Evolutionary conservation across 495 filamentous ascomycete genomes (phyloP), one percentile per base, ranked within the genome.

Genomic region (Penicillium salamii): DNA sequence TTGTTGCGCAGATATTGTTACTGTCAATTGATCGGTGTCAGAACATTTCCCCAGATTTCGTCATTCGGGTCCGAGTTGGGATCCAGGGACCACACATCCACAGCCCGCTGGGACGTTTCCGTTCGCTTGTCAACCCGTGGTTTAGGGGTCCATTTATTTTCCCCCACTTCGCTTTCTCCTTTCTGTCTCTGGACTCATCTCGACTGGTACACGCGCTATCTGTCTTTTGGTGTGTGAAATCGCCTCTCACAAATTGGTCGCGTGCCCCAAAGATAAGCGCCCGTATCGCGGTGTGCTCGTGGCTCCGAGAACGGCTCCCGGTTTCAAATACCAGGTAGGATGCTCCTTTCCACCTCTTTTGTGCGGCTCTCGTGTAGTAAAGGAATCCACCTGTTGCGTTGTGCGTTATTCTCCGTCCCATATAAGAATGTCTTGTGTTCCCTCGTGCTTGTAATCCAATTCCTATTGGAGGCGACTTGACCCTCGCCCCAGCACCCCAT

Each of bases 251-350:
- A 57, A 41, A 40, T n/a, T 54, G 51, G 46, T 50, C 47, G 42
- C 45, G 50, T 54, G 47, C 40, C 29, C 18, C 8, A 12, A 14
- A 37, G 24, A 29, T 29, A 39, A 36, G 34, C 34, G 23, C 23
- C 39, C 19, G 24, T 36, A 32, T 47, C 41, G 46, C 47, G 26
- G 32, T 36, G 35, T 45, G 9, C 47, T 11, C 50, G 53, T 44
- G 46, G 42, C 44, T 38, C 58, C 50, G 66, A 65, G 45, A 57
- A 59, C 39, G 45, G 50, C 47, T 44, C 29, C 35, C 46, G 52
- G 14, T 57, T 54, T 34, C 45, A n/a, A n/a, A 37, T 59, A 53
- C 54, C 62, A 68, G 70, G 70, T 73, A 69, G 65, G 70, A 54
- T 19, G 17, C 33, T 36, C 45, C 13, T 39, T 54, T 34, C 45